phyloP scores from a whole-genome alignment of 495 filamentous ascomycete genomes.

The Cercophora samala region DNA sequence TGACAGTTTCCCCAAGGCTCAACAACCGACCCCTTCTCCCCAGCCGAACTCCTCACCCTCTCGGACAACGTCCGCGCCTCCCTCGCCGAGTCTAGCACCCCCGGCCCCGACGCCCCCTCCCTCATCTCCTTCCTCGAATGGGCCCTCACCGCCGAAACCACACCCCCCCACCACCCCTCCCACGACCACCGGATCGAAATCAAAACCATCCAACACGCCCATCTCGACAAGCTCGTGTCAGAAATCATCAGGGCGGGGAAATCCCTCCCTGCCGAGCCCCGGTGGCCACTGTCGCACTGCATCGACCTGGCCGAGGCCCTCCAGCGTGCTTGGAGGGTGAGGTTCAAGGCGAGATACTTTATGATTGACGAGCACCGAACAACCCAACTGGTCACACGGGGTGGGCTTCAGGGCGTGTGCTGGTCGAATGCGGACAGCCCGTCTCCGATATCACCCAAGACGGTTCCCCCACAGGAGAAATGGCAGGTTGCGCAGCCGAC shows the following conservation, averaged over 20 bases:
- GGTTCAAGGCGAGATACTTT: slow-evolving; percentile 40
- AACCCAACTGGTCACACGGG: not conserved
- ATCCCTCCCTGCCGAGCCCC: slow-evolving; percentile 16
- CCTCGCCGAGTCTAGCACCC: slow-evolving; percentile 21
- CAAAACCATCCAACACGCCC: slow-evolving; percentile 37
- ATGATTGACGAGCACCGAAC: slow-evolving; percentile 41
- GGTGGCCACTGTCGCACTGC: slow-evolving; percentile 8
- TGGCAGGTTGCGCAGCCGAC: not conserved
- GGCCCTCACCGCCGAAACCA: slow-evolving; percentile 32
- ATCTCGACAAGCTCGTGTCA: slow-evolving; percentile 42
- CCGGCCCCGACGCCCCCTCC: slow-evolving; percentile 22
- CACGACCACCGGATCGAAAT: slow-evolving; percentile 24
- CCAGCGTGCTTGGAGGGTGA: slow-evolving; percentile 36
- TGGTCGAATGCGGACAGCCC: not conserved
- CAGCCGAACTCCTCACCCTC: slow-evolving; percentile 25
- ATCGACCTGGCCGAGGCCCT: slow-evolving; percentile 32
- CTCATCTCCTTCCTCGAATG: slow-evolving; percentile 37
- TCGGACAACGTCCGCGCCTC: slow-evolving; percentile 36
- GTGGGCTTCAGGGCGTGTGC: not conserved
- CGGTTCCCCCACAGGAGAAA: not conserved
- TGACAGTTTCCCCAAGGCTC: not conserved
- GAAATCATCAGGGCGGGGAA: slow-evolving; percentile 26
- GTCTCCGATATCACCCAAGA: not conserved
- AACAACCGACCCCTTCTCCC: not conserved
- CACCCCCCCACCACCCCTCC: slow-evolving; percentile 7